phyloP scores from a whole-genome alignment of 352 stramenopile species.

The Pythium phragmiticola region DNA sequence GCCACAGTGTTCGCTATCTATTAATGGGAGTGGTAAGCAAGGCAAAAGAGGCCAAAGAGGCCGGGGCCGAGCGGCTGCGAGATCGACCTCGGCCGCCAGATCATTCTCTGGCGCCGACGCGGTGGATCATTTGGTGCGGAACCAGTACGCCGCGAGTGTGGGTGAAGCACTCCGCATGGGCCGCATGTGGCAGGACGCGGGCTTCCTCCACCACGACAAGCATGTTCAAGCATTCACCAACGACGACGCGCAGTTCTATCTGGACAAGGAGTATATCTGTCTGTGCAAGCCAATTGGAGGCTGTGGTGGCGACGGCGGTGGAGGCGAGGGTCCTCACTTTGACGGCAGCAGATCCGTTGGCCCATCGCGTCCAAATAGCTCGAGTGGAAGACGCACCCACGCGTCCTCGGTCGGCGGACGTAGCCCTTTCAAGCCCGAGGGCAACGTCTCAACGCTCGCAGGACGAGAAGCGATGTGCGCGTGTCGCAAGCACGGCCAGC shows the following conservation, averaged over 20 bases:
- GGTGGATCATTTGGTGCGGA: constrained; percentile 12
- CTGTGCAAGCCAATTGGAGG: constrained; percentile 19
- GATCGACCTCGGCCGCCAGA: background rate
- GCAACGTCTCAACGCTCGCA: background rate
- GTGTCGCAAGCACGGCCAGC: constrained; percentile 37
- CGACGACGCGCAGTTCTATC: constrained; percentile 22
- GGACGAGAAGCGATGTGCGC: constrained; percentile 7
- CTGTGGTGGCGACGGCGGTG: background rate
- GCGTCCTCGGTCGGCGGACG: background rate
- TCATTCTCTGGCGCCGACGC: constrained; percentile 4
- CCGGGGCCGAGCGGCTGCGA: background rate
- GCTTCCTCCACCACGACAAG: constrained; percentile 37
- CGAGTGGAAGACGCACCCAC: background rate
- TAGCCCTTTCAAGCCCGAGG: background rate
- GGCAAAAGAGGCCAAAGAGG: background rate
- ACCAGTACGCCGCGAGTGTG: background rate
- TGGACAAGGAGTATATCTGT: constrained; percentile 32
- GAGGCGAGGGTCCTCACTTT: background rate
- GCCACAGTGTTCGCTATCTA: background rate
- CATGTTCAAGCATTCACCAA: constrained; percentile 25
- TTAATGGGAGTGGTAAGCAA: no score
- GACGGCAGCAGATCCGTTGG: background rate
- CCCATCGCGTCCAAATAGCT: background rate
- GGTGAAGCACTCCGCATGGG: constrained; percentile 32
- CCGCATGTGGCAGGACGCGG: constrained; percentile 35